Conservation (phyloP, 768 basidiomycete species). For the Panus rudis region DNA sequence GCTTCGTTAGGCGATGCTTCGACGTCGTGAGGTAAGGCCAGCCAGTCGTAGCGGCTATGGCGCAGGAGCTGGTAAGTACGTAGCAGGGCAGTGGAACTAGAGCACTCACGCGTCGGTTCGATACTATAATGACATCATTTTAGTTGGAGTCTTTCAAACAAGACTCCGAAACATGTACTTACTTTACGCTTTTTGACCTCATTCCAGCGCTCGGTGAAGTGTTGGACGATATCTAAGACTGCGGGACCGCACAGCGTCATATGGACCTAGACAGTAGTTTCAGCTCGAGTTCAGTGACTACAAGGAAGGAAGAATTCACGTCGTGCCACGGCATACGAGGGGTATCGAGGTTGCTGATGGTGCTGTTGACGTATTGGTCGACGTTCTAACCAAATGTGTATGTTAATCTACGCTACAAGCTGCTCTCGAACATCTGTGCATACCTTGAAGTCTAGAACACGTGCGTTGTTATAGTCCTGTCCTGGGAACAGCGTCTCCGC, state of each 20-base stretch:
- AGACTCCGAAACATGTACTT: constrained; percentile 1
- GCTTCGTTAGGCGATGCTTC: constrained; percentile 57
- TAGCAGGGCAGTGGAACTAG: neutral
- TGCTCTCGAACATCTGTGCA: neutral
- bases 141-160: neutral
- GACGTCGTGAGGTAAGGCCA: constrained; percentile 74
- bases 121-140: constrained; percentile 18
- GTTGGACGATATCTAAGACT: constrained; percentile 88
- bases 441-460: constrained; percentile 72
- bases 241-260: constrained; percentile 77
- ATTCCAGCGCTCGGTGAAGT: constrained; percentile 91
- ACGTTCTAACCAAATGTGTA: constrained; percentile 38
- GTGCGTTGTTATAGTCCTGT: constrained; percentile 89
- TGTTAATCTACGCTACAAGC: neutral
- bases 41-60: constrained; percentile 50
- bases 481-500: constrained; percentile 82
- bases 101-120: constrained; percentile 39
- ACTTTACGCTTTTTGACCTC: constrained; percentile 82
- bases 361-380: constrained; percentile 64
- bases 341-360: constrained; percentile 58
- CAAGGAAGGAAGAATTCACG: constrained; percentile 36
- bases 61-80: neutral
- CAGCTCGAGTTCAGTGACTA: neutral
- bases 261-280: constrained; percentile 47
- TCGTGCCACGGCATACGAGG: constrained; percentile 96